Evolutionary conservation across 108 stramenopile genomes (phyloP), one percentile per base, ranked within the genome.

Genomic region (Skeletonema costatum): DNA sequence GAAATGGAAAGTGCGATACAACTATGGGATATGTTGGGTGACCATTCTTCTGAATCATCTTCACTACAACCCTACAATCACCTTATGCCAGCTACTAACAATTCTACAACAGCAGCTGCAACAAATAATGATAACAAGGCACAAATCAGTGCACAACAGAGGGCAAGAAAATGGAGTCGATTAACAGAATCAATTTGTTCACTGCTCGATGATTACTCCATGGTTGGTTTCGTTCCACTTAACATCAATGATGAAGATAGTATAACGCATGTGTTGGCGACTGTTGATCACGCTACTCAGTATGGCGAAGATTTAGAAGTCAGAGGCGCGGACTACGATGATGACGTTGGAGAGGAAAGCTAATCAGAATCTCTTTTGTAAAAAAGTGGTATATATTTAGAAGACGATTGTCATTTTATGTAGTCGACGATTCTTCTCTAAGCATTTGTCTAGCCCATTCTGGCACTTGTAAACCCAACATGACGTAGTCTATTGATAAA

Each of bases 261-360:
- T 25, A 86, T 97, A 25, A 86, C 93, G 44, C 81, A 89, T 59
- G 88, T 97, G 7, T 73, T 99, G 69, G 85, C 88, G 13, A 88
- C 89, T 59, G 93, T 95, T 0, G 98, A 99, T 86, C 90, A 95
- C 76, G 89, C 92, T 9, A 89, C 96, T 66, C 98, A 99, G 76
- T 98, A 97, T 78, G 98, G 98, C 7, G 99, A 98, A 84, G 93
- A 97, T 51, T 73, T 90, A 59, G 99, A 99, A 68, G 93, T 97
- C 6, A 58, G 84, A 21, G 90, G 86, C 6, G 84, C 82, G 16
- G 92, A 89, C 38, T 82, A 80, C 30, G 87, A 87, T 65, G 86
- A 81, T 70, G 85, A 86, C 36, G 74, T 62, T 4, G 77, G 73
- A 21, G 78, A 56, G 25, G 53, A 56, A 25, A 25, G 10, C 10